A percentile compares a stretch with the other conserved stretches of the same genome.
Conservation (phyloP, 140 eudicot genomes). For the Oenanthe javanica region DNA sequence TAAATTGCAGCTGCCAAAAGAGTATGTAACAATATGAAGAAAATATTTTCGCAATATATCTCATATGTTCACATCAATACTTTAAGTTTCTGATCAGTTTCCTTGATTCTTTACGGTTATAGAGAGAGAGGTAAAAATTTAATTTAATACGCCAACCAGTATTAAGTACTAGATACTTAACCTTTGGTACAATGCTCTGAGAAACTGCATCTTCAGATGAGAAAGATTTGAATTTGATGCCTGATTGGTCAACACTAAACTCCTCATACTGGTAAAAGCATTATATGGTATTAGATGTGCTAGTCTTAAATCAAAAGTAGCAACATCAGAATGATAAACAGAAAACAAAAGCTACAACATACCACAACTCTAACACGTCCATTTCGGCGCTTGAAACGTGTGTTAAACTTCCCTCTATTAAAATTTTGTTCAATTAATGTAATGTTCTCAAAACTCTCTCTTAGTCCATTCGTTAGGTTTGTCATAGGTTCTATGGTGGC, state of each 20-base stretch:
- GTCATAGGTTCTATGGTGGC: conserved; percentile 54
- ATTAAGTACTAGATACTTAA: conserved; percentile 14
- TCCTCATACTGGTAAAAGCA: conserved; percentile 51
- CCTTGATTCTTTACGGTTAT: background rate
- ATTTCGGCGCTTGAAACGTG: conserved; percentile 83
- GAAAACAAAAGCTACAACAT: conserved; percentile 2
- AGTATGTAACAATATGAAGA: conserved; percentile 1
- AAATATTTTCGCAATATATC: background rate
- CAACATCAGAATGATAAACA: background rate
- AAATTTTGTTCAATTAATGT: conserved; percentile 58
- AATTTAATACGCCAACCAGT: background rate
- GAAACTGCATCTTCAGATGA: conserved; percentile 41
- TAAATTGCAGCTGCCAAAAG: conserved; percentile 82
- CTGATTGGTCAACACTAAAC: conserved; percentile 40
- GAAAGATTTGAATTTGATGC: conserved; percentile 47
- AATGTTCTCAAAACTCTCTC: conserved; percentile 33
- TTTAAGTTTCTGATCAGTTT: background rate
- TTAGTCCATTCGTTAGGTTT: conserved; percentile 24
- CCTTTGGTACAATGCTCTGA: conserved; percentile 93
- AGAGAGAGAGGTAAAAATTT: background rate
- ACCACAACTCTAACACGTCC: conserved; percentile 91
- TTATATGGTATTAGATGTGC: conserved; percentile 3
- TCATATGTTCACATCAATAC: background rate
- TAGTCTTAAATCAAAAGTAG: background rate
- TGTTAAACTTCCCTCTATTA: conserved; percentile 49